phyloP scores from a whole-genome alignment of 2,329 filamentous ascomycete species.

The Penicillium sp. region DNA sequence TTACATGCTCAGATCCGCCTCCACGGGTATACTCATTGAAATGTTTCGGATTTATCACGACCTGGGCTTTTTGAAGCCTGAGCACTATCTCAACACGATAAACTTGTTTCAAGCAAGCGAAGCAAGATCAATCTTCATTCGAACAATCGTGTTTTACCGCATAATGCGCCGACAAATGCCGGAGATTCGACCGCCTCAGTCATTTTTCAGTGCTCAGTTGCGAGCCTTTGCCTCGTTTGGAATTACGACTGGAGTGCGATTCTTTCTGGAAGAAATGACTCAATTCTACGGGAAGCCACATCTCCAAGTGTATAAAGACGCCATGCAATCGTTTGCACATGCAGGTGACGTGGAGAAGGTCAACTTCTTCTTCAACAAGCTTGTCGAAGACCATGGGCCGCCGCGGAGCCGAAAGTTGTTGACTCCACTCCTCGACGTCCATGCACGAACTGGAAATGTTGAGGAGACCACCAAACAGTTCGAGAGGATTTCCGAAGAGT shows the following conservation, averaged over 20 bases:
- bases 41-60: conserved; percentile 30
- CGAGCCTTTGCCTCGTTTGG: conserved; percentile 29
- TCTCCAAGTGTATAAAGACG: conserved; percentile 36
- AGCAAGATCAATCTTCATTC: conserved; percentile 29
- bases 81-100: conserved; percentile 36
- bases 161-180: conserved; percentile 41
- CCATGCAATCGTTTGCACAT: conserved; percentile 47
- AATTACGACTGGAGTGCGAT: conserved; percentile 40
- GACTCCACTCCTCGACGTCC: conserved; percentile 67
- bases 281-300: conserved; percentile 37
- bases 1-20: conserved; percentile 28
- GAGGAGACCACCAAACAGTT: conserved; percentile 63
- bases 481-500: conserved; percentile 59
- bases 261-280: conserved; percentile 46
- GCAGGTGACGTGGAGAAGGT: conserved; percentile 51
- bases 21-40: conserved; percentile 35
- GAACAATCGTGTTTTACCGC: conserved; percentile 44
- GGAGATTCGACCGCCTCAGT: conserved; percentile 20
- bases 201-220: conserved; percentile 31
- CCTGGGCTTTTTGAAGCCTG: conserved; percentile 25
- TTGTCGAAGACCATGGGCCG: conserved; percentile 39
- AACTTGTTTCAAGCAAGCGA: conserved; percentile 32
- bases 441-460: conserved; percentile 69
- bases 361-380: conserved; percentile 48
- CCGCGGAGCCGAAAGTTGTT: conserved; percentile 36